phyloP scores from a whole-genome alignment of 495 filamentous ascomycete genomes.

The Astrothelium subdiscretum region DNA sequence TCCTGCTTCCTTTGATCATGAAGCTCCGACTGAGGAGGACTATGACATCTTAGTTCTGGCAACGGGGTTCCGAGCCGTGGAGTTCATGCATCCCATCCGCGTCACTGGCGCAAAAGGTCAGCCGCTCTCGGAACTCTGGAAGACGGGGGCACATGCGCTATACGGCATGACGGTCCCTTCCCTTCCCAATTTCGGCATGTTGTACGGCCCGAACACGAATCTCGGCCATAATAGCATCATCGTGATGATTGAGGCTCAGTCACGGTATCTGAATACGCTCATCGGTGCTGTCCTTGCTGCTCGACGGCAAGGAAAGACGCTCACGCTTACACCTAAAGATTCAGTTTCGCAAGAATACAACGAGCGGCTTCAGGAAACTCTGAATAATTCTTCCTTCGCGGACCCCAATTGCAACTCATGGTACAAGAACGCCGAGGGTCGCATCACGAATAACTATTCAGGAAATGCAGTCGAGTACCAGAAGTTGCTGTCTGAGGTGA shows the following conservation, averaged over 20 bases:
- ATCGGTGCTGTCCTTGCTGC: constrained; percentile 33
- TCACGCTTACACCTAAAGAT: constrained; percentile 31
- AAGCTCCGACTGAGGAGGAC: constrained; percentile 21
- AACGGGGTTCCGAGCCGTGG: constrained; percentile 43
- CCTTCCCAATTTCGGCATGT: constrained; percentile 47
- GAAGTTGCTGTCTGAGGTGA: constrained; percentile 29
- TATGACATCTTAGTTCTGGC: constrained; percentile 44
- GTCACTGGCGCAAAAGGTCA: constrained; percentile 36
- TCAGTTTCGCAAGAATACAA: constrained; percentile 34
- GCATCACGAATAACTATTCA: constrained; percentile 47
- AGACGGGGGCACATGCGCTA: constrained; percentile 34
- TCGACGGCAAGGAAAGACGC: constrained; percentile 24
- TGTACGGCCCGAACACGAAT: constrained; percentile 48
- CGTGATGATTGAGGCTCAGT: constrained; percentile 50
- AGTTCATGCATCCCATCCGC: constrained; percentile 45
- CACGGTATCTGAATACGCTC: constrained; percentile 38
- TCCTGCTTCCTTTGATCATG: constrained; percentile 4
- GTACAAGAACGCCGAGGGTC: constrained; percentile 43
- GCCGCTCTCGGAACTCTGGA: constrained; percentile 39
- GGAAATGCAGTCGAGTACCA: constrained; percentile 42
- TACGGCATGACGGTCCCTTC: constrained; percentile 37
- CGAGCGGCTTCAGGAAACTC: constrained; percentile 31
- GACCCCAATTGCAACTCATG: constrained; percentile 44
- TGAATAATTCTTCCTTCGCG: constrained; percentile 37
- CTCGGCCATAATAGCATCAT: constrained; percentile 44